phyloP scores from a whole-genome alignment of 73 alveolate genomes.

The Paramecium biaurelia region DNA sequence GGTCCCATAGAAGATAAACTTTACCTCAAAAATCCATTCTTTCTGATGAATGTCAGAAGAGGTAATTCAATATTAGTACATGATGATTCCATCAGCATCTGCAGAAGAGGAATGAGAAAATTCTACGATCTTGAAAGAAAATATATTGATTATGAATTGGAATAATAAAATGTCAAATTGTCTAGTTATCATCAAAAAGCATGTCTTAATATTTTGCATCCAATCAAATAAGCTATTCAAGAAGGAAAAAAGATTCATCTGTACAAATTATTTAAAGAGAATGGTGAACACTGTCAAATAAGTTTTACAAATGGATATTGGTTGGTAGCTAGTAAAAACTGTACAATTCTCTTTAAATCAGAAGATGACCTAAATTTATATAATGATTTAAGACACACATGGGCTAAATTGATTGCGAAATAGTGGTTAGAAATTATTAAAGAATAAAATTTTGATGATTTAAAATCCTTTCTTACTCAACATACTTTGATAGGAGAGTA shows the following conservation, averaged over 20 bases:
- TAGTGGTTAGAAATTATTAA: slow-evolving; percentile 84
- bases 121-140: slow-evolving; percentile 75
- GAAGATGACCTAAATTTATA: slow-evolving; percentile 63
- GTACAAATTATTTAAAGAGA: slow-evolving; percentile 89
- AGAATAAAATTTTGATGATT: slow-evolving; percentile 70
- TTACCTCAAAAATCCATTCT: slow-evolving; percentile 41
- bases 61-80: slow-evolving; percentile 43
- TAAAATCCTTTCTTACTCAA: slow-evolving; percentile 78
- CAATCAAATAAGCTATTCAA: slow-evolving; percentile 54
- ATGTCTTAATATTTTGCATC: slow-evolving; percentile 51
- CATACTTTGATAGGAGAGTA: slow-evolving; percentile 94
- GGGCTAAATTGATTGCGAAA: slow-evolving; percentile 87
- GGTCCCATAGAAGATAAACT: slow-evolving; percentile 61
- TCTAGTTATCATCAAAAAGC: slow-evolving; percentile 38
- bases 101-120: slow-evolving; percentile 76
- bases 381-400: slow-evolving; percentile 77
- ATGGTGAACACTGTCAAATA: slow-evolving; percentile 95
- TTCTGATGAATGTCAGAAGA: slow-evolving; percentile 54
- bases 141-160: slow-evolving; percentile 40
- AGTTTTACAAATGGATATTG: slow-evolving; percentile 84
- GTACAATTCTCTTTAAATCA: slow-evolving; percentile 75
- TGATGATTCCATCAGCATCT: background rate
- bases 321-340: slow-evolving; percentile 92
- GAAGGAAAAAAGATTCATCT: slow-evolving; percentile 71
- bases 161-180: slow-evolving; percentile 1